These are phyloP conservation scores for Gremmenia infestans DNA, from an alignment of 2,329 filamentous ascomycete genomes.

Conservation along the genomic window DNA sequence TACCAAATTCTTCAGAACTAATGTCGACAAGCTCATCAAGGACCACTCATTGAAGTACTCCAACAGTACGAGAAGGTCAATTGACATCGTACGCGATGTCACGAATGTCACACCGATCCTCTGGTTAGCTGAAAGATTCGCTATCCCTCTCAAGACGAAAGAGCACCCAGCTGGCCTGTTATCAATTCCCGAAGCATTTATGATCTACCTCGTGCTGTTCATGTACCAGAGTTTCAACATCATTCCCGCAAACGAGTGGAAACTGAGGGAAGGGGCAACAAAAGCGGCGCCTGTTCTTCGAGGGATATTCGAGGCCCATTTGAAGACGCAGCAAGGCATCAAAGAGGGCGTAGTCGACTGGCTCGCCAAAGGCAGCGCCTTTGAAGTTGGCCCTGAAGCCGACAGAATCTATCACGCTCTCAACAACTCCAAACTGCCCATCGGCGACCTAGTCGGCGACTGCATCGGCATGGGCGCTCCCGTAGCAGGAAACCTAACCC, in stretches of 20 bases:
- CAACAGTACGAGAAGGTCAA: constrained; percentile 37
- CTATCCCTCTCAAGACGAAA: constrained; percentile 56
- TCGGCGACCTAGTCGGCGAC: constrained; percentile 44
- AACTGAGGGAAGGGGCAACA: constrained; percentile 40
- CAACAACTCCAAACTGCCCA: constrained; percentile 39
- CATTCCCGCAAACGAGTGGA: constrained; percentile 44
- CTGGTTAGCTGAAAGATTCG: constrained; percentile 45
- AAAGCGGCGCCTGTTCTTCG: constrained; percentile 36
- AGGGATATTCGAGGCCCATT: constrained; percentile 39
- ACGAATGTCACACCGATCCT: constrained; percentile 59
- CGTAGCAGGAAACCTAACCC: constrained; percentile 46
- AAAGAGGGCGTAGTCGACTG: constrained; percentile 41
- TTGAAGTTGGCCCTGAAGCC: constrained; percentile 44
- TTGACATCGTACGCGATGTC: constrained; percentile 44
- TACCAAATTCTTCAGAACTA: constrained; percentile 39
- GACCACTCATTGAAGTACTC: constrained; percentile 42
- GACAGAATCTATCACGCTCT: constrained; percentile 48
- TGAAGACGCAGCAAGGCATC: constrained; percentile 40
- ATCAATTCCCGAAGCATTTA: constrained; percentile 42
- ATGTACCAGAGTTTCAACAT: constrained; percentile 51
- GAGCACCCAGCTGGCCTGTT: constrained; percentile 53
- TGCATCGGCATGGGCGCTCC: constrained; percentile 46
- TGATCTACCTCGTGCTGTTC: constrained; percentile 40
- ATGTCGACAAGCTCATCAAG: constrained; percentile 40
- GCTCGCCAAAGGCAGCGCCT: constrained; percentile 43